phyloP scores from a whole-genome alignment of 352 stramenopile species.

The Pythium brassicae region DNA sequence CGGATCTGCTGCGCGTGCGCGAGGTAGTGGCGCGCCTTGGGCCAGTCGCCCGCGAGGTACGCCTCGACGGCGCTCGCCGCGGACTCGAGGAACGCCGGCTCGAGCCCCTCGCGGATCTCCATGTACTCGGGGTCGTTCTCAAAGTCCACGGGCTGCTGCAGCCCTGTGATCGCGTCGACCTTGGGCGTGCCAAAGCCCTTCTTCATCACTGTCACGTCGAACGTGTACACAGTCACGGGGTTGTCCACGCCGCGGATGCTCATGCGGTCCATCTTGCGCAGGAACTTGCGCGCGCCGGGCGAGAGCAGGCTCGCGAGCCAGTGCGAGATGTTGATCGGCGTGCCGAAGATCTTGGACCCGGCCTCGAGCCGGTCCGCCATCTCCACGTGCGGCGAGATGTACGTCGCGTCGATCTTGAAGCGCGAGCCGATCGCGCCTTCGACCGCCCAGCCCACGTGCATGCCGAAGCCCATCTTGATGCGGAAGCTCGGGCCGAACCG shows the following conservation, averaged over 20 bases:
- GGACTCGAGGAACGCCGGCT: slow-evolving; percentile 77
- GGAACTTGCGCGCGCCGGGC: slow-evolving; percentile 58
- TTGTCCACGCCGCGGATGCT: slow-evolving; percentile 78
- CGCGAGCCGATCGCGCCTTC: slow-evolving; percentile 95
- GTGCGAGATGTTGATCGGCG: slow-evolving; percentile 82
- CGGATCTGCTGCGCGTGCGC: slow-evolving; percentile 69
- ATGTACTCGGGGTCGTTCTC: slow-evolving; percentile 82
- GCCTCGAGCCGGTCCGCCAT: slow-evolving; percentile 93
- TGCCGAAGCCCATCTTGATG: slow-evolving; percentile 93
- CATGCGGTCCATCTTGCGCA: slow-evolving; percentile 85
- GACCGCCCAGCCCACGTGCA: slow-evolving; percentile 96
- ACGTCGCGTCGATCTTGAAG: slow-evolving; percentile 97
- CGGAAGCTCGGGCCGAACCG: slow-evolving; percentile 77
- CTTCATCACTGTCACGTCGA: slow-evolving; percentile 82
- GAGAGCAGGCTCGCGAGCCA: slow-evolving; percentile 76
- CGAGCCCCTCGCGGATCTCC: slow-evolving; percentile 76
- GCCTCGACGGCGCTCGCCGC: slow-evolving; percentile 61
- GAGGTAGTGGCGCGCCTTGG: slow-evolving; percentile 69
- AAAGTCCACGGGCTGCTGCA: slow-evolving; percentile 73
- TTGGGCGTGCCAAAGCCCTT: slow-evolving; percentile 70
- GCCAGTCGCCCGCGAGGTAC: slow-evolving; percentile 73
- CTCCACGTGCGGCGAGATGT: slow-evolving; percentile 95
- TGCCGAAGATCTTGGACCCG: slow-evolving; percentile 91
- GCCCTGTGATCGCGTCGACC: slow-evolving; percentile 48
- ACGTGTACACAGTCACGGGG: slow-evolving; percentile 83